Evolutionary conservation across 345 rosid species (phyloP).

Genomic region (Pugionium dolabratum): DNA sequence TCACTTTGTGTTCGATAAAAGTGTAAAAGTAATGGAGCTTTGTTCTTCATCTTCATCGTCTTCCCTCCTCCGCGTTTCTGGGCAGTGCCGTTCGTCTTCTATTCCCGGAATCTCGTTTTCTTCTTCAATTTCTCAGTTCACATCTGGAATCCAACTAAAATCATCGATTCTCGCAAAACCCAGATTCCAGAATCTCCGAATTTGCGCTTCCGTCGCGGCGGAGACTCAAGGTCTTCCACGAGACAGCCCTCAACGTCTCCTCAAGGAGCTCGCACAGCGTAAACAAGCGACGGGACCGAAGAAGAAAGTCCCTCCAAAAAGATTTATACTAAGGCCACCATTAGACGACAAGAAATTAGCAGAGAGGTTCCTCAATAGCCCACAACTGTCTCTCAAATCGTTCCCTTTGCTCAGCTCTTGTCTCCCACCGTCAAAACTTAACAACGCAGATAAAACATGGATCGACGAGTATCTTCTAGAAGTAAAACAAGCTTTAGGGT

Average conservation of each 20-base stretch:
- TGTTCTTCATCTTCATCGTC: conserved; percentile 52
- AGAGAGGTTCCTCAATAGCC: conserved; percentile 82
- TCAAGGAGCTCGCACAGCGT: conserved; percentile 91
- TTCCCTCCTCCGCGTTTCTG: conserved; percentile 46
- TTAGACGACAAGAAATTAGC: conserved; percentile 80
- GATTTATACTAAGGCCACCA: conserved; percentile 77
- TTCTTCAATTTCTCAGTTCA: conserved; percentile 57
- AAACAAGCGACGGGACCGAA: conserved; percentile 62
- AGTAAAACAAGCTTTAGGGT: conserved; percentile 93
- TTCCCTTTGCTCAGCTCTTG: conserved; percentile 88
- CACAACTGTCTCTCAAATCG: conserved; percentile 81
- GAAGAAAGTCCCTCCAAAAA: conserved; percentile 68
- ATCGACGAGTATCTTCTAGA: conserved; percentile 87
- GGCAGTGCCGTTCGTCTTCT: conserved; percentile 22
- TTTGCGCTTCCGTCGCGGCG: conserved; percentile 53
- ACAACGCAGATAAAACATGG: conserved; percentile 86
- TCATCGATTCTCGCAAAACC: conserved; percentile 38
- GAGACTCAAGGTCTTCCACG: conserved; percentile 67
- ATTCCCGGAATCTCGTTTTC: conserved; percentile 61
- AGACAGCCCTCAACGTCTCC: conserved; percentile 84
- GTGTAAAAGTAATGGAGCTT: conserved; percentile 56
- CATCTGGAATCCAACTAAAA: conserved; percentile 42
- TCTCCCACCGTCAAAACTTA: conserved; percentile 75
- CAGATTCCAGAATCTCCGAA: conserved; percentile 43
- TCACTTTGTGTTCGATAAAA: too few species aligned